Evolutionary conservation across 768 basidiomycete genomes (phyloP).

Genomic region (Thelephora aurantiotincta): DNA sequence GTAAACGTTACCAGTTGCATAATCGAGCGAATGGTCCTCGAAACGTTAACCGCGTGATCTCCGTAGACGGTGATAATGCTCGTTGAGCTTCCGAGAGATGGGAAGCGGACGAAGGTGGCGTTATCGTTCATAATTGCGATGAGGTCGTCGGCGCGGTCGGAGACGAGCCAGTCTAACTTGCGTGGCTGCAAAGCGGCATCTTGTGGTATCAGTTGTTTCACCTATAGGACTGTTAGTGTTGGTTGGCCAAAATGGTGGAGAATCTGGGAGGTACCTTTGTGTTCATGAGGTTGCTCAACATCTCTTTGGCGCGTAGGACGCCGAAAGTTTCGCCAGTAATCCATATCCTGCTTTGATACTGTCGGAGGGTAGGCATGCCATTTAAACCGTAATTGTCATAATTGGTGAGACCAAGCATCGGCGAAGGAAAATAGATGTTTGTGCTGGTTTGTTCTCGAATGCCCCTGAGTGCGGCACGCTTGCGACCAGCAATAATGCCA

Average conservation of each 20-base stretch:
- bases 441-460: slow-evolving; percentile 97
- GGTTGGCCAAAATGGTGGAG: neutral
- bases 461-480: slow-evolving; percentile 72
- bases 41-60: slow-evolving; percentile 87
- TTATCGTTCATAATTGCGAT: slow-evolving; percentile 92
- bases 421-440: slow-evolving; percentile 90
- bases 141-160: slow-evolving; percentile 90
- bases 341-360: slow-evolving; percentile 73
- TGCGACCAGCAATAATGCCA: slow-evolving; percentile 80
- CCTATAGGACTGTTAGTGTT: slow-evolving; percentile 28
- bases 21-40: slow-evolving; percentile 83
- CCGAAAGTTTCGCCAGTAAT: slow-evolving; percentile 97
- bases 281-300: slow-evolving; percentile 79
- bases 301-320: slow-evolving; percentile 88
- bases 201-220: slow-evolving; percentile 77
- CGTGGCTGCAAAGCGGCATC: slow-evolving; percentile 83
- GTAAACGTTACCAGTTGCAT: slow-evolving; percentile 92
- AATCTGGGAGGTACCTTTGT: slow-evolving; percentile 48
- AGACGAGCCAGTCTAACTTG: slow-evolving; percentile 97
- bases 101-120: slow-evolving; percentile 89
- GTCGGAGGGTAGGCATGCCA: slow-evolving; percentile 26
- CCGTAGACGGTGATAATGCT: slow-evolving; percentile 91
- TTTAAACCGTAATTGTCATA: slow-evolving; percentile 33
- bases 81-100: slow-evolving; percentile 82
- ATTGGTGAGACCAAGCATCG: slow-evolving; percentile 75